phyloP scores from a whole-genome alignment of 345 rosid genomes.

The Bretschneidera sinensis region DNA sequence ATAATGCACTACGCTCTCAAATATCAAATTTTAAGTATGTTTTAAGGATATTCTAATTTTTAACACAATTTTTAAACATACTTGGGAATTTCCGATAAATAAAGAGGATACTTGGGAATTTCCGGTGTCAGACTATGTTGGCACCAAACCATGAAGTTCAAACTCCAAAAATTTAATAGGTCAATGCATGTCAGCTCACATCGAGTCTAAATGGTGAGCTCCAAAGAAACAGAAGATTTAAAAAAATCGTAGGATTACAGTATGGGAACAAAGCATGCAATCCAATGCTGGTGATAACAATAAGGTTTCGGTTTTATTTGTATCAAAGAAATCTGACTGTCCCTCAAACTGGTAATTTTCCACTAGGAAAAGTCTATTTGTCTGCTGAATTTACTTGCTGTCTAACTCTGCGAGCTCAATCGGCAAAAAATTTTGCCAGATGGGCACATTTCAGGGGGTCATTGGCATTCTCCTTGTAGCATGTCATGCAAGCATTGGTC shows the following conservation, averaged over 20 bases:
- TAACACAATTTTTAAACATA: too few relatives aligned
- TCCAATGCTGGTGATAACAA: conserved; percentile 1
- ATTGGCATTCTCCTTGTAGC: conserved; percentile 66
- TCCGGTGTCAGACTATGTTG: neutral
- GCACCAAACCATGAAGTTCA: neutral
- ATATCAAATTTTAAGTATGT: too few relatives aligned
- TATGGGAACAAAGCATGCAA: conserved; percentile 6
- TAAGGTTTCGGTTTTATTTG: conserved; percentile 11
- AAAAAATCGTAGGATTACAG: conserved; percentile 12
- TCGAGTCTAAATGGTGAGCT: too few relatives aligned
- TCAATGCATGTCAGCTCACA: too few relatives aligned
- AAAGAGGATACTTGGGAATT: neutral
- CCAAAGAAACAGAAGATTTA: neutral
- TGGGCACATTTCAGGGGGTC: conserved; percentile 63
- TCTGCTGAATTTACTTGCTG: conserved; percentile 38
- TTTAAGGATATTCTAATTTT: too few relatives aligned
- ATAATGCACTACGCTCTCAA: too few relatives aligned
- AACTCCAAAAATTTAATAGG: neutral
- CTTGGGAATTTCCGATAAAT: neutral
- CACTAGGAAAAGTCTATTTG: conserved; percentile 14
- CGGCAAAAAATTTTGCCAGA: conserved; percentile 49
- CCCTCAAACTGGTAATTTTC: conserved; percentile 4
- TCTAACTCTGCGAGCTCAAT: conserved; percentile 71
- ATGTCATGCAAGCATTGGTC: conserved; percentile 62
- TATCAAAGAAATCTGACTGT: neutral